A percentile compares a stretch with the other conserved stretches of the same genome.
phyloP scores from a whole-genome alignment of 352 stramenopile species.

The Pythium myriotylum region DNA sequence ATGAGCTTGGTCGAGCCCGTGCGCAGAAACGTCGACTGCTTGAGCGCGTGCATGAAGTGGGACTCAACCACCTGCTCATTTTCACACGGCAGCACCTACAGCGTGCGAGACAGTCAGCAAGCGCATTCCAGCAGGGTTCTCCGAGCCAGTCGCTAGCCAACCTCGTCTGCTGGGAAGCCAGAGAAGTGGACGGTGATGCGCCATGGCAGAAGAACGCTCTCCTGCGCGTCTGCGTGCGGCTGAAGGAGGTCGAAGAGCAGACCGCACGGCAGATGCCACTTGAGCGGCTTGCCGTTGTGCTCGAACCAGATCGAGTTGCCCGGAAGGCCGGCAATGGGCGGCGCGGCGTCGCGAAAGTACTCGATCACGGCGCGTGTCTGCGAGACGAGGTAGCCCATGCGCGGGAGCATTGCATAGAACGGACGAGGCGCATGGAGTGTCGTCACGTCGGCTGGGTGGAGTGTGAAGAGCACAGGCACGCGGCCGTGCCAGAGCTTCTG shows the following conservation, averaged over 20 bases:
- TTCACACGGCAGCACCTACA: constrained; percentile 67
- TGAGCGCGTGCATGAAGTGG: constrained; percentile 87
- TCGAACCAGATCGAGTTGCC: constrained; percentile 76
- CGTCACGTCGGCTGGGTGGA: constrained; percentile 77
- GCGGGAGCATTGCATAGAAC: constrained; percentile 86
- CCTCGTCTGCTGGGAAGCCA: constrained; percentile 59
- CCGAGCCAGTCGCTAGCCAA: constrained; percentile 19
- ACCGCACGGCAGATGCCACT: constrained; percentile 81
- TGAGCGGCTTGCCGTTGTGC: constrained; percentile 53
- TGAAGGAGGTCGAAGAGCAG: constrained; percentile 64
- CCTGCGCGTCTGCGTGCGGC: constrained; percentile 10
- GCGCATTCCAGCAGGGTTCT: too few relatives aligned
- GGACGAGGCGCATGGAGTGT: constrained; percentile 75
- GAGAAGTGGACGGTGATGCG: constrained; percentile 79
- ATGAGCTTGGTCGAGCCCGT: constrained; percentile 79
- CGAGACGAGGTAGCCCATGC: constrained; percentile 77
- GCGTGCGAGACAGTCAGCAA: neutral
- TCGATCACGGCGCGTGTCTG: constrained; percentile 76
- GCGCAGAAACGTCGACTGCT: constrained; percentile 76
- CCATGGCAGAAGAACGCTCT: constrained; percentile 52
- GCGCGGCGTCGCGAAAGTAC: constrained; percentile 76
- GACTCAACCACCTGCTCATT: constrained; percentile 76
- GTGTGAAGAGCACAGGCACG: constrained; percentile 76
- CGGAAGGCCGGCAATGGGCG: constrained; percentile 58
- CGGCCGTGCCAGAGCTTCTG: constrained; percentile 62